Base-by-base conservation (phyloP, 1,284 basidiomycete genomes). In the Cutaneotrichosporon arboriforme region DNA sequence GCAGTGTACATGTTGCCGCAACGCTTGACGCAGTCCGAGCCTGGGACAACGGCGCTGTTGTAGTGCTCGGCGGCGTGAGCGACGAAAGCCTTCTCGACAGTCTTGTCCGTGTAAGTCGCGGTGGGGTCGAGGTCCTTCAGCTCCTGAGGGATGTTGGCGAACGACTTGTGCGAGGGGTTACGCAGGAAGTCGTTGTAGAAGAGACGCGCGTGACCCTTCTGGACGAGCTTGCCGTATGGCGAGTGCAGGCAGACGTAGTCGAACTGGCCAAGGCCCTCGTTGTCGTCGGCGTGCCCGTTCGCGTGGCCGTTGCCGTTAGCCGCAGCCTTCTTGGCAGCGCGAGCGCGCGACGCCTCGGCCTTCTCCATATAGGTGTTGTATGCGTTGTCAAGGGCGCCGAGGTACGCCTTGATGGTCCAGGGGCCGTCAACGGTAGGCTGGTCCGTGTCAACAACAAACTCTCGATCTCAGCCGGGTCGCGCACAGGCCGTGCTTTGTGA, bases 1-100 rank as follows among this genome's bases (percentile, higher is more conserved):
- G 87, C 94, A 20, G 94, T 93, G 83, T 98, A 97, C 88, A 94
- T 96, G 84, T 98, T 97, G 15, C 94, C 94, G 68, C 92, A 84
- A 50, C 89, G 84, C 72, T 84, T 83, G 49, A 90, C 89, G 77
- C 86, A 87, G 59, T 84, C 82, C 81, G 91, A 90, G 22, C 78
- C 81, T 7, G 88, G 86, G 58, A 83, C 82, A 22, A 90, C 85
- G 66, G 84, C 83, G 59, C 80, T 76, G 58, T 81, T 81, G 77
- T 89, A 93, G 44, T 82, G 79, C 20, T 79, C 75, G 71, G 88
- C 88, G 52, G 86, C 85, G 60, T 85, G 77, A 36, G 74, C 77
- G 49, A 93, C 82, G 77, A 97, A 94, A 5, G 87, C 83, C 82
- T 97, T 97, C 77, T 99, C 96, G 66, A 97, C 83, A 61, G 81